Base-by-base conservation (phyloP, 306 rosid species). In the Crotalaria pallida region DNA sequence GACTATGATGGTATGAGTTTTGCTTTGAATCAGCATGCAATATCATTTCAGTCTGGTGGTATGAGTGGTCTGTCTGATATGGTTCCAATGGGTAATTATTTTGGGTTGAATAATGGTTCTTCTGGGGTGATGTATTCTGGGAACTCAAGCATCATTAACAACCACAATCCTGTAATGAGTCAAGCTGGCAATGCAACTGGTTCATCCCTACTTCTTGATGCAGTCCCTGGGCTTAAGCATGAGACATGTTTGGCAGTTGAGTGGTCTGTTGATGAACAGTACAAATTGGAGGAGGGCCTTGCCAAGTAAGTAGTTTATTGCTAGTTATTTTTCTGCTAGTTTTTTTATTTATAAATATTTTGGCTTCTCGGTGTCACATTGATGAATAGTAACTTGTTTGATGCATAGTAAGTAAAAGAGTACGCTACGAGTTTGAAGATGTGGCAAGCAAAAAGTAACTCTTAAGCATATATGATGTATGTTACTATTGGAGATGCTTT, bases 261-360 rank as follows among this genome's bases (percentile, higher is more conserved):
- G 73, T 92, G 98, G 98, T 87, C 95, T 33, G 73, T 84, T 65
- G 95, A 92, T 43, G 98, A 92, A 75, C 90, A 87, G 73, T 81
- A 68, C 78, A 86, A 75, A 58, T 87, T 92, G 87, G 90, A 88
- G 67, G 90, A 88, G 44, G 95, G 95, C 51, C 96, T 92, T 71
- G 68, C 17, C 71, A 82, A 74, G 98, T 92, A 84, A 68, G 94
- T 86, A 58, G 16, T 26, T 82, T 74, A 52, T 67, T 60, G 47
- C 23, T 26, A 11, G 55, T 72, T 72, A 48, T 29, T 26, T 1
- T 50, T 47, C 27, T 24, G 31, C n/a, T n/a, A 4, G 23, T 38
- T 0, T 24, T 27, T 31, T 45, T 53, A 12, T 52, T 59, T n/a
- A n/a, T n/a, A 7, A 61, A 29, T 4, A 41, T 34, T 66, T 79